These are phyloP conservation scores for Zychaea mexicana DNA, from an alignment of 371 early-diverging fungal genomes.

Conservation along the genomic window DNA sequence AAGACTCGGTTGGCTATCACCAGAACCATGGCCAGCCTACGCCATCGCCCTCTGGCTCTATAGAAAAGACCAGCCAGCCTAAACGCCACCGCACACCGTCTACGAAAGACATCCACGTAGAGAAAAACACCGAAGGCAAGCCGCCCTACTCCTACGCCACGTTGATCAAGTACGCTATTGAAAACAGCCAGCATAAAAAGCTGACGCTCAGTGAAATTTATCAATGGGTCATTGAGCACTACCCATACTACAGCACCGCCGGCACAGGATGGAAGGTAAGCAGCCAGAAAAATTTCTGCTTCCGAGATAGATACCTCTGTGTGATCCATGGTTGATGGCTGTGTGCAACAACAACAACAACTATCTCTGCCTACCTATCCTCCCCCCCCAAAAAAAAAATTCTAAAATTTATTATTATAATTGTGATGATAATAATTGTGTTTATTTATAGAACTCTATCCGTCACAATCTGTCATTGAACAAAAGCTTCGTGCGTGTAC, in stretches of 20 bases:
- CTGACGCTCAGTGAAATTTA: conserved; percentile 91
- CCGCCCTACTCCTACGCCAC: conserved; percentile 91
- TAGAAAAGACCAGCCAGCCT: conserved; percentile 10
- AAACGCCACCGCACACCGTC: conserved; percentile 18
- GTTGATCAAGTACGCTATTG: conserved; percentile 87
- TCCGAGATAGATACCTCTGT: neutral
- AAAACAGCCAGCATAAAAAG: conserved; percentile 65
- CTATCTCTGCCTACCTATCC: conserved; percentile 19
- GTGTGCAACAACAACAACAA: neutral
- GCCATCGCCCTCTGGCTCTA: conserved; percentile 17
- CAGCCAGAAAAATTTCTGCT: neutral
- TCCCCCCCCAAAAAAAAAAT: conserved; percentile 32
- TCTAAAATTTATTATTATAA: conserved; percentile 80
- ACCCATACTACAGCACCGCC: conserved; percentile 75
- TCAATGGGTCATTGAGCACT: conserved; percentile 76
- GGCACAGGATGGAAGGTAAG: conserved; percentile 80
- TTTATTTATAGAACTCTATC: conserved; percentile 83
- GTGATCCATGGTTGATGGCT: neutral
- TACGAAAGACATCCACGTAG: conserved; percentile 28
- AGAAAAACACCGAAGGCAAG: conserved; percentile 47
- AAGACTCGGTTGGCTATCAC: conserved; percentile 4
- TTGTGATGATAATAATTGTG: conserved; percentile 17
- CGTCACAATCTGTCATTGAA: conserved; percentile 98
- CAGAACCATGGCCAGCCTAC: conserved; percentile 24
- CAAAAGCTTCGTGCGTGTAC: conserved; percentile 90